Evolutionary conservation across 1,284 basidiomycete species (phyloP), one percentile per base, ranked within the genome.

Genomic region (Rhodotorula sp.): DNA sequence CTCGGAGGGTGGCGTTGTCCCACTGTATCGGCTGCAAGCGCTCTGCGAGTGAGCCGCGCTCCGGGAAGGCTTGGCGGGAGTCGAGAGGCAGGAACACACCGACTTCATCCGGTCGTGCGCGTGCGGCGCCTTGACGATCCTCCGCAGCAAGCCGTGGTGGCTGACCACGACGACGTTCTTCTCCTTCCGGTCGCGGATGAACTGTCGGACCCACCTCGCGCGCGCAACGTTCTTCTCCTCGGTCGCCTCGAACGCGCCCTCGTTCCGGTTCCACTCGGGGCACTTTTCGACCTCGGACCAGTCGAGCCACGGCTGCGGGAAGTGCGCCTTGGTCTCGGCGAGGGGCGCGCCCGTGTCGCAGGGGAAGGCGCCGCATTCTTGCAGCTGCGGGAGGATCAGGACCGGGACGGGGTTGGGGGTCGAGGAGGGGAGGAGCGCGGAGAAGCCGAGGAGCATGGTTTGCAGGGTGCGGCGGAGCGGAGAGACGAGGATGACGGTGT

Each of bases 191-290:
- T 60, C 51, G 41, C 70, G 59, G 29, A 76, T 44, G 55, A 67
- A 76, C 34, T 60, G 27, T 13, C 75, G 51, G 21, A 72, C 70
- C 75, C 75, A 76, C 37, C 46, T 53, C 19, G 72, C 75, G 27
- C 75, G 61, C 37, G 66, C 70, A 22, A 70, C 61, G 57, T 74
- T 71, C 63, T 67, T 66, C n/a, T 37, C 25, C 56, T 74, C 72
- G 21, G 62, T 67, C 37, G 72, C 67, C 41, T 63, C 54, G 54
- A 70, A 76, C 56, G 60, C 41, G 34, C 72, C 75, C 29, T 32
- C 8, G 64, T 76, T 76, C 57, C 54, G n/a, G 62, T 76, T 76
- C 75, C 75, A 76, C 19, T 66, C 75, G 7, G 64, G 67, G 46
- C 57, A 36, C 29, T 32, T 50, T 37, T 70, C 66, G 61, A 66